A percentile compares a stretch with the other conserved stretches of the same genome.
These are phyloP conservation scores for Colletotrichum sp. DNA, from an alignment of 2,329 filamentous ascomycete genomes.

Conservation along the genomic window DNA sequence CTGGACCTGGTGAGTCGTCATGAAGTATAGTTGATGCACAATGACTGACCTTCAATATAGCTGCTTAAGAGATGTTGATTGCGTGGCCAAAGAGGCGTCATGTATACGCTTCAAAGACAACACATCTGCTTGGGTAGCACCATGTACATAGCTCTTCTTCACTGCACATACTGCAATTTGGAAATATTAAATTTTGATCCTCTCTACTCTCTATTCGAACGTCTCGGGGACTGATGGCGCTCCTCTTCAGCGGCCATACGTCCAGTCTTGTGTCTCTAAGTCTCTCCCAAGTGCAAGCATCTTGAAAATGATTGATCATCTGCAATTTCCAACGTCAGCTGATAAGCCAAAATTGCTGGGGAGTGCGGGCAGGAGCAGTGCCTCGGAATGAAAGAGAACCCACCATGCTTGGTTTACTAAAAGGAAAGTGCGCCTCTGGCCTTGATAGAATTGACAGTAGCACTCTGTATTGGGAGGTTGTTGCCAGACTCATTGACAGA, in stretches of 20 bases:
- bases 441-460: background rate
- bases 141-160: background rate
- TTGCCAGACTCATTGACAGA: background rate
- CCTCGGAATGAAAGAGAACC: too few species aligned
- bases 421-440: background rate
- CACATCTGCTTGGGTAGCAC: background rate
- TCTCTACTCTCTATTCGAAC: background rate
- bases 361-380: too few species aligned
- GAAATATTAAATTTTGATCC: background rate
- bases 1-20: slow-evolving; percentile 25
- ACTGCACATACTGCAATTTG: background rate
- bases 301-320: background rate
- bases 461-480: background rate
- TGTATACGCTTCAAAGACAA: background rate
- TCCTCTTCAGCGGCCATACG: background rate
- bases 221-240: background rate
- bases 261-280: too few species aligned
- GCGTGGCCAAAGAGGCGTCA: background rate
- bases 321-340: background rate
- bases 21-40: fast-evolving
- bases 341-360: background rate
- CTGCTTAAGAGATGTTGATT: background rate
- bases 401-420: background rate
- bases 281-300: background rate
- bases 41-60: background rate